Conservation (phyloP, 1,139 yeast species). For the Nematodospora anomalae region DNA sequence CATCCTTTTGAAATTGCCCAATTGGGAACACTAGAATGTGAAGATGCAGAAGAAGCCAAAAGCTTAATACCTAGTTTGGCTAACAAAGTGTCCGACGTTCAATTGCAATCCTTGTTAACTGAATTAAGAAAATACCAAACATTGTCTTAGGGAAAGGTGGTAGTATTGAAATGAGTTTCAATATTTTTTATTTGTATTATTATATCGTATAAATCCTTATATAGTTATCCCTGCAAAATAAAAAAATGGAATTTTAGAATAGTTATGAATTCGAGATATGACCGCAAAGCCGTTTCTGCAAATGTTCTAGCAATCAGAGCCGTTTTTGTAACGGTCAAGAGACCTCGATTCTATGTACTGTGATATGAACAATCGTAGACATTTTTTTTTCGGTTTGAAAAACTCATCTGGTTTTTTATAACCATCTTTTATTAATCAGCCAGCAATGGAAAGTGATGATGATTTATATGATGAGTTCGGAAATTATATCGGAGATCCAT, state of each 20-base stretch:
- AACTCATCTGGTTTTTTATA: too few relatives aligned
- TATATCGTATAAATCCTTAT: background rate
- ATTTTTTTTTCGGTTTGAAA: too few relatives aligned
- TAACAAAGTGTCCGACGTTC: constrained; percentile 80
- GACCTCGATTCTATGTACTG: too few relatives aligned
- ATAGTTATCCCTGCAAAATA: background rate
- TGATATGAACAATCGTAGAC: too few relatives aligned
- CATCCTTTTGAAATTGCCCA: constrained; percentile 98
- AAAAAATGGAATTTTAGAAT: background rate
- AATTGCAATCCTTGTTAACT: constrained; percentile 80
- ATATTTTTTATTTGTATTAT: too few relatives aligned
- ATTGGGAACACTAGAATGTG: constrained; percentile 89
- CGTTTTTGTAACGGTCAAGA: too few relatives aligned
- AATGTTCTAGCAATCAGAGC: too few relatives aligned
- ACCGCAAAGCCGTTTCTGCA: too few relatives aligned
- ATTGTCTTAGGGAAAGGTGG: constrained; percentile 25
- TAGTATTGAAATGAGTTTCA: too few relatives aligned
- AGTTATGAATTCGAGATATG: too few relatives aligned
- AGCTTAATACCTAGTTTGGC: constrained; percentile 86
- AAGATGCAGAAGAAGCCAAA: constrained; percentile 96
- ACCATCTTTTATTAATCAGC: too few relatives aligned
- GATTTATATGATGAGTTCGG: constrained; percentile 84
- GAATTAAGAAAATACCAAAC: constrained; percentile 72
- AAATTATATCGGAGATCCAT: constrained; percentile 59
- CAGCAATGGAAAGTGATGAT: constrained; percentile 16